phyloP scores from a whole-genome alignment of 495 filamentous ascomycete species.

The Podospora fimiseda region DNA sequence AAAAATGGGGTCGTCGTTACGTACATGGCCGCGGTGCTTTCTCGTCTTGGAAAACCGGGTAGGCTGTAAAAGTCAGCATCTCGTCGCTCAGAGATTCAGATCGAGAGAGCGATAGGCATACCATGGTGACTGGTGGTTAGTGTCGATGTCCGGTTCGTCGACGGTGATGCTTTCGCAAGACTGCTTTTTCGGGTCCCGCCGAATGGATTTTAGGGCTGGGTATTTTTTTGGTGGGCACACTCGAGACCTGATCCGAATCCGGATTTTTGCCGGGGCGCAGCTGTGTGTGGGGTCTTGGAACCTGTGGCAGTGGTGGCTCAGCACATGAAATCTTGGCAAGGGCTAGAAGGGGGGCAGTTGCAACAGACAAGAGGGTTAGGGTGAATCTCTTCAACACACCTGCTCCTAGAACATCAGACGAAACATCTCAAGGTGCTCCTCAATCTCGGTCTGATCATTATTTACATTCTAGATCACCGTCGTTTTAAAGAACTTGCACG shows the following conservation, averaged over 20 bases:
- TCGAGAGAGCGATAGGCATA: slow-evolving; percentile 17
- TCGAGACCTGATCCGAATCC: slow-evolving; percentile 14
- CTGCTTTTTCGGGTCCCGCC: slow-evolving; percentile 20
- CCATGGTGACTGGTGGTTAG: slow-evolving; percentile 29
- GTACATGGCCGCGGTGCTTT: slow-evolving; percentile 36
- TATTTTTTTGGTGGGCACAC: slow-evolving; percentile 32
- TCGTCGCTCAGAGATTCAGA: neutral
- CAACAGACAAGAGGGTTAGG: neutral
- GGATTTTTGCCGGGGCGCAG: slow-evolving; percentile 17
- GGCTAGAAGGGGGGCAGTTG: neutral
- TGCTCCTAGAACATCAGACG: neutral
- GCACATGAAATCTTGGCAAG: neutral
- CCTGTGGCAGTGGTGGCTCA: neutral
- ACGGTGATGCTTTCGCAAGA: slow-evolving; percentile 26
- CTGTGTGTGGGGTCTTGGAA: neutral
- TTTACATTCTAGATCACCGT: neutral
- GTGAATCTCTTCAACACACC: neutral
- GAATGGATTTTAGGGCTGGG: slow-evolving; percentile 30
- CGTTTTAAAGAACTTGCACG: slow-evolving; percentile 46
- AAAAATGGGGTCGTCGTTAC: slow-evolving; percentile 9
- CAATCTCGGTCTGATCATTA: neutral
- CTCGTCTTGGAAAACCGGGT: slow-evolving; percentile 35
- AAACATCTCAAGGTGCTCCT: neutral
- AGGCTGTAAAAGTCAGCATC: slow-evolving; percentile 28
- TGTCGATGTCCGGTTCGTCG: slow-evolving; percentile 29